Evolutionary conservation across 2,329 filamentous ascomycete species (phyloP).

Genomic region (Monilinia aucupariae): DNA sequence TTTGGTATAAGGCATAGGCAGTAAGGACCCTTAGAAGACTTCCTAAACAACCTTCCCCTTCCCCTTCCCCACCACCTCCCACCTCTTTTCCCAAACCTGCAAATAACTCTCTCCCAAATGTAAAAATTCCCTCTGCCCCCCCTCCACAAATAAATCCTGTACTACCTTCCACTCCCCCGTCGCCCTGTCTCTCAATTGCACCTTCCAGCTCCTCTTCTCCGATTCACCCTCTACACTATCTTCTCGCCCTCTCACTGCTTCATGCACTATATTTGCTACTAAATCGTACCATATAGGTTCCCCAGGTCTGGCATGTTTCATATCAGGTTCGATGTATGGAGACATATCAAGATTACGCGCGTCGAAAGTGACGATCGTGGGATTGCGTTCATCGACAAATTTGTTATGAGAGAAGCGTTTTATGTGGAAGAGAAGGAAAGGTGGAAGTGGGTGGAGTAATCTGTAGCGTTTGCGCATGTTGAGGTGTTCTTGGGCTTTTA

Average conservation of each 20-base stretch:
- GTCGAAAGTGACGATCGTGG: slow-evolving; percentile 96
- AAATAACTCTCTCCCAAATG: slow-evolving; percentile 93
- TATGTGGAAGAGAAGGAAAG: slow-evolving; percentile 88
- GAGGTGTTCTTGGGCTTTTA: slow-evolving; percentile 79
- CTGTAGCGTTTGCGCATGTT: slow-evolving; percentile 85
- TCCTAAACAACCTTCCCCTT: slow-evolving; percentile 16
- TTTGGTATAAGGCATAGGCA: not conserved
- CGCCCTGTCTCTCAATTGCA: slow-evolving; percentile 76
- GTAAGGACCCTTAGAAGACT: not conserved
- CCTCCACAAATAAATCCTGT: slow-evolving; percentile 90
- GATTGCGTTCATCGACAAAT: slow-evolving; percentile 92
- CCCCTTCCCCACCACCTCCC: slow-evolving; percentile 36
- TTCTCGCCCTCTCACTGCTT: slow-evolving; percentile 69
- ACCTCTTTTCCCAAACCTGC: slow-evolving; percentile 90
- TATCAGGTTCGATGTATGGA: slow-evolving; percentile 87
- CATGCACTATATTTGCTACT: slow-evolving; percentile 89
- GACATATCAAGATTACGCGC: slow-evolving; percentile 78
- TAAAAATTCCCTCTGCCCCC: slow-evolving; percentile 79
- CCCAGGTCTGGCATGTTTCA: slow-evolving; percentile 59
- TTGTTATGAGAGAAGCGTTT: slow-evolving; percentile 97
- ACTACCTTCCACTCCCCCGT: slow-evolving; percentile 82
- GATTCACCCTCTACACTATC: slow-evolving; percentile 83
- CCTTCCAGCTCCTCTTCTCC: slow-evolving; percentile 89
- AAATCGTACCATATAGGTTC: slow-evolving; percentile 94
- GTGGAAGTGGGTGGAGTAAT: slow-evolving; percentile 82